These are phyloP conservation scores for Fraxinus latifolia DNA, from an alignment of 305 asterid species.

Conservation along the genomic window DNA sequence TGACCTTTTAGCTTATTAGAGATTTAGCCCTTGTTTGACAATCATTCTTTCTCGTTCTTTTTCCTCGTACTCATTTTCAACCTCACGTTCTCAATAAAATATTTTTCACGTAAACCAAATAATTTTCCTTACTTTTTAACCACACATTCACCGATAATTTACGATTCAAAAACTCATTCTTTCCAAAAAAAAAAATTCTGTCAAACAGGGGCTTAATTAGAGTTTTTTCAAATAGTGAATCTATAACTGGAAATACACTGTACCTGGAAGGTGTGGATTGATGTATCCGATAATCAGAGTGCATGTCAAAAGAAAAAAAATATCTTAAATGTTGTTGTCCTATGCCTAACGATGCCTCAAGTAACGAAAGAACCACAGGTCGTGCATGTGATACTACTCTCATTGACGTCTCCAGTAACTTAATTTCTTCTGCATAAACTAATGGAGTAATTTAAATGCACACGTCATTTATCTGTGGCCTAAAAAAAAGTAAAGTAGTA, in stretches of 20 bases:
- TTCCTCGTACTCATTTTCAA: neutral
- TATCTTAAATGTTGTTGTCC: neutral
- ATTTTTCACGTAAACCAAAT: neutral
- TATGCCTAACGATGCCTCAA: slow-evolving; percentile 8
- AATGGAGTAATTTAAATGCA: neutral
- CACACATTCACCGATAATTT: neutral
- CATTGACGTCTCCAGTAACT: neutral
- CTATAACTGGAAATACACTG: neutral
- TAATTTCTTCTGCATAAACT: neutral
- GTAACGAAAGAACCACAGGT: neutral
- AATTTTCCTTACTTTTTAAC: neutral
- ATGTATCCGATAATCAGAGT: neutral
- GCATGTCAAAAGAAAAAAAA: slow-evolving; percentile 16
- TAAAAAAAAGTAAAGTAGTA: neutral
- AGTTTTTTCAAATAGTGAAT: neutral
- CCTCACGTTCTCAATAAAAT: neutral
- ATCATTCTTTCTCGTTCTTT: neutral
- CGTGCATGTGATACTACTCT: neutral
- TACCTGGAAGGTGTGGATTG: slow-evolving; percentile 8
- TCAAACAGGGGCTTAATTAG: neutral
- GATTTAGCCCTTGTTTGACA: neutral
- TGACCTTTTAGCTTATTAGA: neutral
- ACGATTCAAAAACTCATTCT: neutral
- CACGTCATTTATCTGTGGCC: neutral
- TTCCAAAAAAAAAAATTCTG: neutral